phyloP scores from a whole-genome alignment of 2,329 filamentous ascomycete genomes.

The Neofusicoccum sp. region DNA sequence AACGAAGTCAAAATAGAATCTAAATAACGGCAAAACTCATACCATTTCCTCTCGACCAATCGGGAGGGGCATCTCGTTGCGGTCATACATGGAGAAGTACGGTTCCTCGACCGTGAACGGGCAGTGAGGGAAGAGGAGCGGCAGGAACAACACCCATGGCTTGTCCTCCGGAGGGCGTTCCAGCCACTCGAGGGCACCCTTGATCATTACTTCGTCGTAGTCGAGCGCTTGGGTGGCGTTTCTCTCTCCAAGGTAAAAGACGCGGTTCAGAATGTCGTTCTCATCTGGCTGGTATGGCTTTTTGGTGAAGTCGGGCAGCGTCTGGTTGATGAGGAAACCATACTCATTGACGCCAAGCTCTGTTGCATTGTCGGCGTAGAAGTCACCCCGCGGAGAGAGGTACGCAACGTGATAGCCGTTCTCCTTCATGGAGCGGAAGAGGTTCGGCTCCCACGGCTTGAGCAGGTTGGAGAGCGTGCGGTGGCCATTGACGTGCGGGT shows the following conservation, averaged over 20 bases:
- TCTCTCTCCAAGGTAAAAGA: conserved; percentile 48
- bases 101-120: conserved; percentile 54
- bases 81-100: conserved; percentile 52
- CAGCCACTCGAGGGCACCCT: conserved; percentile 48
- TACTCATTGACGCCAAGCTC: conserved; percentile 51
- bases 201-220: conserved; percentile 50
- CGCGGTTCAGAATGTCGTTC: conserved; percentile 41
- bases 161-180: conserved; percentile 45
- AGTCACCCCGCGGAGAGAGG: conserved; percentile 47
- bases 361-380: conserved; percentile 48
- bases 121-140: conserved; percentile 50
- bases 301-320: conserved; percentile 27
- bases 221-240: conserved; percentile 43
- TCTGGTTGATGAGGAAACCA: conserved; percentile 46
- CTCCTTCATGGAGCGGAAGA: conserved; percentile 50
- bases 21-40: neutral
- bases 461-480: conserved; percentile 51
- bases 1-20: conserved; percentile 31
- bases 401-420: conserved; percentile 52
- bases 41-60: conserved; percentile 11
- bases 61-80: conserved; percentile 29
- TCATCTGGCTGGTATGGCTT: conserved; percentile 24
- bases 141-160: conserved; percentile 50
- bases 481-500: conserved; percentile 51
- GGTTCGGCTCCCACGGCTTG: conserved; percentile 53